Base-by-base conservation (phyloP, 768 basidiomycete species). In the Clathrus columnatus region DNA sequence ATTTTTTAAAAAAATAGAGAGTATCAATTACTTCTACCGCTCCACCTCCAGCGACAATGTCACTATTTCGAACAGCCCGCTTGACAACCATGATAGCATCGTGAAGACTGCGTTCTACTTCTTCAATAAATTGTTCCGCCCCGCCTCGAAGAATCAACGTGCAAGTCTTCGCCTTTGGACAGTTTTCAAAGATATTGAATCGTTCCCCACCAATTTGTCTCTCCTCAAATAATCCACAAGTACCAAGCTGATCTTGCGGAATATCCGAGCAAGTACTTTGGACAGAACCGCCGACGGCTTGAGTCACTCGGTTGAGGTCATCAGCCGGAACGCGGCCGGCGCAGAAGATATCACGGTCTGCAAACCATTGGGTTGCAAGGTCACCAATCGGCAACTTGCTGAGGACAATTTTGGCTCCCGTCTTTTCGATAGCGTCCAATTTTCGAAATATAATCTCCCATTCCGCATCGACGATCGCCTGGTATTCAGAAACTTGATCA, bases 51-150 rank as follows among this genome's bases (percentile, higher is more conserved):
- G 96, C 96, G 30, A 99, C 96, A 50, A 99, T 85, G 53, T 95
- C 89, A 42, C 91, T 92, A 66, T 93, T 98, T 66, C 85, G 86
- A 62, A 99, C 85, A 4, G 96, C 94, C 51, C 96, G 79, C 72
- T 96, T 96, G 44, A 99, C 96, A n/a, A 99, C 94, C 94, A 98
- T 98, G 64, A 98, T 91, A 1, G 95, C 94, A 66, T 99, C 96
- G 65, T 99, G 95, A 61, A 99, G 71, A 81, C 91, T 93, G 55
- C 96, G 75, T 70, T 98, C 95, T 7, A 98, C 94, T 69, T 98
- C 96, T 66, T 92, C 92, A 59, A 98, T 98, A 70, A 99, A 98
- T 68, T 99, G 96, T 65, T 98, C 94, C 0, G 96, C 96, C 26
- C 96, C 96, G 57, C 96, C 96, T 51, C 96, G 81, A 57, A 99